Evolutionary conservation across 495 filamentous ascomycete genomes (phyloP), one percentile per base, ranked within the genome.

Genomic region (Antarctomyces pellizariae): DNA sequence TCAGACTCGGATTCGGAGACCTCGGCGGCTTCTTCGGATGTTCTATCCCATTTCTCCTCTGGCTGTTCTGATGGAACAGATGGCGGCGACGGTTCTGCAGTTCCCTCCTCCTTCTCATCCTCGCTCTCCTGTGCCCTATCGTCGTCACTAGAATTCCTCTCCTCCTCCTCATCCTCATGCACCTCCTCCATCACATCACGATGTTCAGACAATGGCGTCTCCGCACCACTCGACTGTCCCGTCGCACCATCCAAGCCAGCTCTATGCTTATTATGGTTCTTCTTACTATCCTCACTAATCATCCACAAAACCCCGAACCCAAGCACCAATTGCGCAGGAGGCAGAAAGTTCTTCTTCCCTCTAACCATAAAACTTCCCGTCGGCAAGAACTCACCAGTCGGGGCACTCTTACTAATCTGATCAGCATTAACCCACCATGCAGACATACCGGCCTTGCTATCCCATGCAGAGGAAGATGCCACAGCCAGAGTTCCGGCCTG

Each of bases 381-480:
- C 3, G 64, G 58, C 7, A 95, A 44, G 31, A 75, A 79, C 30
- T 82, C 89, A n/a, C 83, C 84, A 1, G 59, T 60, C 0, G 64
- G 54, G 0, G 69, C 67, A 21, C 62, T 74, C 50, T 93, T 93
- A 2, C 76, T 74, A 0, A 95, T 77, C 41, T 95, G 83, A 30
- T 77, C 67, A 7, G 74, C 70, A 25, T 69, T 60, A 0, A 80
- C 82, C 86, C 86, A 97, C 68, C 75, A 97, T 8, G 84, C 82
- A 4, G 73, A 68, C 80, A 93, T 89, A 6, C 75, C 67, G 3
- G 80, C 82, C 49, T 95, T 97, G 0, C 76, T 83, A 26, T 93
- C 86, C 86, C 86, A 97, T 1, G 82, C 83, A 24, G 47, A 70
- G 1, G 80, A 92, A 16, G 75, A 76, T 24, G 73, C 67, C 14